Base-by-base conservation (phyloP, 805 yeast species). In the Candida arabinofermentans region DNA sequence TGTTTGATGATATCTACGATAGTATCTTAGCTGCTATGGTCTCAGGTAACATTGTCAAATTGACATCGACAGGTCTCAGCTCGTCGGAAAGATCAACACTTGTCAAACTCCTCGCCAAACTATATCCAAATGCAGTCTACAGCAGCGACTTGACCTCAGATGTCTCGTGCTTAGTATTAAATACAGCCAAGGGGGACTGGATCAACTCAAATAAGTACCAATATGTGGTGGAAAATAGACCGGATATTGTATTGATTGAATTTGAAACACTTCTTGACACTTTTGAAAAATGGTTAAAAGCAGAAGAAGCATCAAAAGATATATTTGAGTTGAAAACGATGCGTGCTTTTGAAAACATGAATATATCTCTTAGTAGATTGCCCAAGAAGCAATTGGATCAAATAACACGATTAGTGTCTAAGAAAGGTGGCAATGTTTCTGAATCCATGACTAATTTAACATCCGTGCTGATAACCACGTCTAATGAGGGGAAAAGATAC, bases 241-340 rank as follows among this genome's bases (percentile, higher is more conserved):
- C 71, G 30, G 91, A 84, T 57, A 69, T 87, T 22, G 54, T 53
- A 35, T 75, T 87, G 43, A 55, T 87, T 9, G 56, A 65, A 6
- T 71, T 76, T 1, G 70, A 70, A 3, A 60, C 72, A 5, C 62
- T 88, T 5, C 54, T 67, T 21, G 56, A 58, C 13, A 47, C 77
- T 8, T 73, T 81, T 51, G 59, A 67, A 9, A 57, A 60, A 2
- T 83, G 88, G 89, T 53, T 72, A n/a, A 51, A 64, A 14, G 87
- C 86, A 27, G 74, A 68, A 13, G 48, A 48, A 22, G 16, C 41
- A 4, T 41, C 33, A 4, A 33, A 19, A 12, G 24, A 34, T 16
- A 5, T 51, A 8, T 14, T 30, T 12, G 35, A 38, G 1, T 22
- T 58, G 8, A 39, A 39, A 13, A 10, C 13, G 1, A 18, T 77